Conservation (phyloP, 768 basidiomycete species). For the Mycena sanguinolenta region DNA sequence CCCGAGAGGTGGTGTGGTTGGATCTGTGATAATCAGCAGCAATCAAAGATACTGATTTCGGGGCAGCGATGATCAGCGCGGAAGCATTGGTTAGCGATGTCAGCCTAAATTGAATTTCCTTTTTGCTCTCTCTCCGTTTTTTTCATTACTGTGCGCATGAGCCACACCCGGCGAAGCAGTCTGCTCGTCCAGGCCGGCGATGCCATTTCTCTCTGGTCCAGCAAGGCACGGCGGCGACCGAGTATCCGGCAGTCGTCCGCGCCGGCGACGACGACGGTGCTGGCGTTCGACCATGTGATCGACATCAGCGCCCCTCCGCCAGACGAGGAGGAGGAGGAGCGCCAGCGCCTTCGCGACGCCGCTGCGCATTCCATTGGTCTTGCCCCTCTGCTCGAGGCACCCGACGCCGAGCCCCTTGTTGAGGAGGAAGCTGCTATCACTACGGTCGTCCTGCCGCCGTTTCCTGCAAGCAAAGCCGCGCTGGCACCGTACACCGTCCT, state of each 20-base stretch:
- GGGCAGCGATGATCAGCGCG: no score
- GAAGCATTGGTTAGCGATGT: background rate
- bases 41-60: no score
- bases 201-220: constrained; percentile 16
- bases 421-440: constrained; percentile 21
- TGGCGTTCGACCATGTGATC: constrained; percentile 64
- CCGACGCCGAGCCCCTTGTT: constrained; percentile 44
- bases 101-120: background rate
- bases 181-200: constrained; percentile 30
- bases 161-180: constrained; percentile 20
- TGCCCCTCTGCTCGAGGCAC: constrained; percentile 59
- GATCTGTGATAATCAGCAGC: no score
- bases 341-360: constrained; percentile 79
- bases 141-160: no score
- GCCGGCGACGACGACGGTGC: background rate
- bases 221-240: background rate
- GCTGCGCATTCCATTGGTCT: constrained; percentile 85
- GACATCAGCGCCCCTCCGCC: constrained; percentile 69
- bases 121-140: no score
- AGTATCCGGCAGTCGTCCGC: constrained; percentile 22
- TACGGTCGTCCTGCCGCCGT: constrained; percentile 59
- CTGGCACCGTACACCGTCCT: constrained; percentile 67
- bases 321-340: constrained; percentile 78
- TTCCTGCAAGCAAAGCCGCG: constrained; percentile 69
- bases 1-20: no score